phyloP scores from a whole-genome alignment of 352 stramenopile species.

The Phytopythium chamaehyphon region DNA sequence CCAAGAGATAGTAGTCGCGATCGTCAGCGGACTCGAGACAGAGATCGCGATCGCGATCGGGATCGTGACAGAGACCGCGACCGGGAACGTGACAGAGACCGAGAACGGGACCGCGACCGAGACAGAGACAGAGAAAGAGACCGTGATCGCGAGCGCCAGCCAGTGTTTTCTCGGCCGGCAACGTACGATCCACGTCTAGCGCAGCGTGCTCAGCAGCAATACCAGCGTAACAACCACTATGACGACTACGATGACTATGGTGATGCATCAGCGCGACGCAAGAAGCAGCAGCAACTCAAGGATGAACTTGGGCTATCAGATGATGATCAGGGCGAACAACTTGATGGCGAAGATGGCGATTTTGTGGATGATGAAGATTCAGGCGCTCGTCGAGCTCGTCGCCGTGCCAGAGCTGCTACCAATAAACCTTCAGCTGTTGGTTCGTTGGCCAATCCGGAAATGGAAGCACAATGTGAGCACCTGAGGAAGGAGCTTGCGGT shows the following conservation, averaged over 20 bases:
- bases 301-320: constrained; percentile 79
- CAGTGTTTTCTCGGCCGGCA: constrained; percentile 68
- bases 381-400: neutral
- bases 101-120: constrained; percentile 9
- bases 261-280: constrained; percentile 41
- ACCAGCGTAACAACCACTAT: constrained; percentile 18
- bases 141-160: constrained; percentile 20
- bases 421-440: neutral
- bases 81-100: constrained; percentile 15
- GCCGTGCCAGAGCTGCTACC: neutral
- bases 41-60: constrained; percentile 6
- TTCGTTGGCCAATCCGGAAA: constrained; percentile 9
- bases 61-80: constrained; percentile 37
- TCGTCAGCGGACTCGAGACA: constrained; percentile 6
- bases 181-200: constrained; percentile 79
- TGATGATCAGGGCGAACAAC: constrained; percentile 32
- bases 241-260: constrained; percentile 44
- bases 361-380: constrained; percentile 1
- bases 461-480: constrained; percentile 43
- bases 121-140: constrained; percentile 7
- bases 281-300: constrained; percentile 59
- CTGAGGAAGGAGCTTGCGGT: constrained; percentile 53
- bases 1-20: neutral
- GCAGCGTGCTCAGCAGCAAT: constrained; percentile 42
- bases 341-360: constrained; percentile 13